Base-by-base conservation (phyloP, 2,329 filamentous ascomycete species). In the Colletotrichum scovillei region DNA sequence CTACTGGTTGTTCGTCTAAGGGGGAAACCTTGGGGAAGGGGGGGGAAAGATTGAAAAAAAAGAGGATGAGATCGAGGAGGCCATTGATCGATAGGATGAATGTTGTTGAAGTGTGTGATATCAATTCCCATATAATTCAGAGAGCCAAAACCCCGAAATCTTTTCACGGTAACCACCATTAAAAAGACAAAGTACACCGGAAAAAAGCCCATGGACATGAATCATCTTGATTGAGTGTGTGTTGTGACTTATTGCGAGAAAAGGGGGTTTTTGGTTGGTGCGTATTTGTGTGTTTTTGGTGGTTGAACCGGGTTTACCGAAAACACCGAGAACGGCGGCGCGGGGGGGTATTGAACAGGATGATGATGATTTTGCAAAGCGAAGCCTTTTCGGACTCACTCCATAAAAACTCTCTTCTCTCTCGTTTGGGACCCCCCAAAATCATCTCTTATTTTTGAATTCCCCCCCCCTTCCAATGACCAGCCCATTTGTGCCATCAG, bases 401-500 rank as follows among this genome's bases (percentile, higher is more conserved):
- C 63, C n/a, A 5, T 11, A 30, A 24, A 65, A 56, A 56, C 49
- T 28, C 57, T 46, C 28, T 28, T 49, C 60, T 12, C 30, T 63
- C 38, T 65, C 46, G 26, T 38, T 67, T 62, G 63, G 53, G 63
- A 52, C 56, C 76, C 63, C 66, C 67, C 66, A 60, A 76, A 77
- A 63, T 59, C 73, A 69, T 72, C 32, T 65, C 38, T 19, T 42
- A 35, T 56, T 68, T 62, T 53, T 52, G 42, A 49, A 42, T 42
- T 42, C 52, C 53, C 67, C 26, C 67, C 67, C 62, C 53, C 32
- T 35, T 73, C 70, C 70, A 62, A 62, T 73, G 69, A 73, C 82
- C 83, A 80, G 82, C 84, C 84, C 67, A 62, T 73, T 72, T 63
- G 84, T 84, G 83, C 82, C 82, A 82, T 83, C 81, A 83, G 84